Base-by-base conservation (phyloP, 257 asterid species). In the Solanum sitiens region DNA sequence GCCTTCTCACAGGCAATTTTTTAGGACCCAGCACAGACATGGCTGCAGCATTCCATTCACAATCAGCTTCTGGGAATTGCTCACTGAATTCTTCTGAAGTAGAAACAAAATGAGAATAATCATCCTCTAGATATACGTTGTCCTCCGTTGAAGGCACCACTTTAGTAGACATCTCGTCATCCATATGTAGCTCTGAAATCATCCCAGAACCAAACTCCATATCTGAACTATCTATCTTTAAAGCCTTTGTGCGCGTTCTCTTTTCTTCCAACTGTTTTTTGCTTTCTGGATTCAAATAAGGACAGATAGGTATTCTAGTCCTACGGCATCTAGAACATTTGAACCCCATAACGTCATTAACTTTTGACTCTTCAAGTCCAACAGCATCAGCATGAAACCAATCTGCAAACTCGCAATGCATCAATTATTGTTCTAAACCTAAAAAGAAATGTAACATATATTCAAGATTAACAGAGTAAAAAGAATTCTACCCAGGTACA, bases 351-450 rank as follows among this genome's bases (percentile, higher is more conserved):
- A 94, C 88, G 21, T 84, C 87, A 77, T 75, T 79, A 70, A 95
- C 79, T 92, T 89, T 91, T 14, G 95, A 93, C 90, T 95, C 98
- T 3, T 92, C 91, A 89, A 95, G 87, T 86, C 91, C 98, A 75
- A 95, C 87, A 35, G 98, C 92, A 76, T 93, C 98, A 73, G 96
- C 98, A 89, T 95, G 98, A 88, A 85, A 94, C 99, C 99, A 96
- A 91, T 83, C 99, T 96, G 96, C 87, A 83, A 90, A 88, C 40
- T 61, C 39, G 87, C 75, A 87, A 90, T 84, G 87, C 35, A 80
- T 87, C n/a, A 86, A 83, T 79, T 84, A 71, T 86, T 85, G 84
- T 75, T 42, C 65, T 21, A 67, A 27, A 80, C 23, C 50, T n/a
- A 87, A 40, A 80, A 63, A 61, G 76, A 18, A 45, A n/a, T 32